phyloP scores from a whole-genome alignment of 371 early-diverging fungal genomes.

The Rhizopus arrhizus region DNA sequence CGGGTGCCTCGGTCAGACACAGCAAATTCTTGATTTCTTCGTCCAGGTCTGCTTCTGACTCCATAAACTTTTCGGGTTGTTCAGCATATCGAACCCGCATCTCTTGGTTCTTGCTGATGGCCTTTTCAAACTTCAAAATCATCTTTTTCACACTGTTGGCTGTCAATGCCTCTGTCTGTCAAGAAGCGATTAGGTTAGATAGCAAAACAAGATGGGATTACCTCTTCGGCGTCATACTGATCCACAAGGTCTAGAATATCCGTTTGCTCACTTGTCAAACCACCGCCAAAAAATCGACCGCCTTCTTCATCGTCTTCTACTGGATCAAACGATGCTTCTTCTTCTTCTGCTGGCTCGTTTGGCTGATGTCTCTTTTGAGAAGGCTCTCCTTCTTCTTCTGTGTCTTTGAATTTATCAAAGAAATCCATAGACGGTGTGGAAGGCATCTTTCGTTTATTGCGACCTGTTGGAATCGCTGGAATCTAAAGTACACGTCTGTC shows the following conservation, averaged over 20 bases:
- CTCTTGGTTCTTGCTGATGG: constrained; percentile 84
- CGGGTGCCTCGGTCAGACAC: constrained; percentile 77
- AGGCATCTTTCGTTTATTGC: constrained; percentile 66
- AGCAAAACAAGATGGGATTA: constrained; percentile 5
- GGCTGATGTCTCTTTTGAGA: constrained; percentile 31
- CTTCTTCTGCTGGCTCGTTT: constrained; percentile 28
- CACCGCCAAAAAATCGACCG: constrained; percentile 86
- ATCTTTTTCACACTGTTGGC: constrained; percentile 68
- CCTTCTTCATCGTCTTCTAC: constrained; percentile 50
- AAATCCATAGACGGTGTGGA: constrained; percentile 49
- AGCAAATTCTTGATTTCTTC: constrained; percentile 81
- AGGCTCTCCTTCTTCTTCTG: constrained; percentile 18
- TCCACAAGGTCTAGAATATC: constrained; percentile 83
- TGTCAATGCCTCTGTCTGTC: constrained; percentile 62
- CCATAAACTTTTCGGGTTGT: constrained; percentile 84
- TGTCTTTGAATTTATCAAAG: constrained; percentile 50
- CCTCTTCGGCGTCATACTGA: constrained; percentile 76
- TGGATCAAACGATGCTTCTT: constrained; percentile 6
- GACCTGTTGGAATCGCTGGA: constrained; percentile 61
- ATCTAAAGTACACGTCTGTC: constrained; percentile 29
- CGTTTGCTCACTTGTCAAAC: constrained; percentile 77
- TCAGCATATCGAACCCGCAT: constrained; percentile 82
- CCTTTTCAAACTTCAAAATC: constrained; percentile 82
- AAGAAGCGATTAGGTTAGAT: too few species aligned
- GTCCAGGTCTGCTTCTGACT: constrained; percentile 93